Evolutionary conservation across 768 basidiomycete genomes (phyloP), one percentile per base, ranked within the genome.

Genomic region (Crepidotus variabilis): DNA sequence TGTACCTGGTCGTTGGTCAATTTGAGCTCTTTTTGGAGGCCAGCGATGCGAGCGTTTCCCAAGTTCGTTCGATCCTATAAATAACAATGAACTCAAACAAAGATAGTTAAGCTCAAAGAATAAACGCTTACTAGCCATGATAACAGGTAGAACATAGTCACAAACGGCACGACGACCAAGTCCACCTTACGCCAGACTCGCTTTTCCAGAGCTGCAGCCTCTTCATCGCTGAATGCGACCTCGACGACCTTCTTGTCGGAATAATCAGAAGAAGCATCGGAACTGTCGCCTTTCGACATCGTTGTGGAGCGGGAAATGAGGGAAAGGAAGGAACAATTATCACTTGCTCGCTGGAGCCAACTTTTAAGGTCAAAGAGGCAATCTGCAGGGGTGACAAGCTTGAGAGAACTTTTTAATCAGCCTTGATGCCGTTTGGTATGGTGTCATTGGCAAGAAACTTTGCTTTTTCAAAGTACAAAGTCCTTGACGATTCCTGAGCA

Each of bases 41-140:
- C 84, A 2, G 82, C 83, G 10, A 83, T 74, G 28, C 77, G 73
- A 36, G 82, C 84, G 59, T 84, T 84, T n/a, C 75, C 76, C 33
- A 84, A 68, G 60, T 84, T 82, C 3, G 75, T 79, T 55, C 80
- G 72, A 57, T 79, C 78, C 77, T 78, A 1, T 8, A 20, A 3
- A 21, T 18, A 10, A 10, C 13, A 21, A 33, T 28, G 11, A 13
- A 22, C 2, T 8, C 23, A 51, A 11, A 14, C 22, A 34, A 2
- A 1, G 23, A 16, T 20, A 20, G 28, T 10, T 36, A 51, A 1
- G 14, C 6, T 51, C 11, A 34, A 46, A 14, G 20, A 57, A n/a
- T n/a, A n/a, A n/a, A n/a, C 16, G 56, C 67, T 14, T 50, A 82
- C 81, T 63, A 82, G 56, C 63, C 81, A 80, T 46, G 78, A 78